phyloP scores from a whole-genome alignment of 345 rosid genomes.

The Turnera subulata region DNA sequence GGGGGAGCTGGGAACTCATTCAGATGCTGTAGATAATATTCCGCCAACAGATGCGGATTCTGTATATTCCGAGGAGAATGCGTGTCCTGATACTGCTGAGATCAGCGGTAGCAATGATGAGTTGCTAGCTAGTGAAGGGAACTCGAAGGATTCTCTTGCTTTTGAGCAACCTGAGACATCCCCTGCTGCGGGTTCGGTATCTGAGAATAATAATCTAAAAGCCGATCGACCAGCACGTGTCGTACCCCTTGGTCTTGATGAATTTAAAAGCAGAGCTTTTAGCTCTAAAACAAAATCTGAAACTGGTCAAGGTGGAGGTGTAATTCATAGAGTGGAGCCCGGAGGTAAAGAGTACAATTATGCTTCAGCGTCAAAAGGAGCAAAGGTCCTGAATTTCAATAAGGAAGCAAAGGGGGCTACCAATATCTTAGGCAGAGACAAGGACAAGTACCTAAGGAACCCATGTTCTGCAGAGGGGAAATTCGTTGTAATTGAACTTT shows the following conservation, averaged over 20 bases:
- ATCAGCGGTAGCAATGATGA: slow-evolving; percentile 16
- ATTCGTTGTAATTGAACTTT: slow-evolving; percentile 77
- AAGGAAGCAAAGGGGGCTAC: slow-evolving; percentile 95
- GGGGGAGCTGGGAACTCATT: slow-evolving; percentile 10
- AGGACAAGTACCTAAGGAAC: slow-evolving; percentile 87
- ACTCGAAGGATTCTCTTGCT: slow-evolving; percentile 15
- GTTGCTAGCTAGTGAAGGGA: slow-evolving; percentile 22
- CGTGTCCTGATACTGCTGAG: slow-evolving; percentile 20
- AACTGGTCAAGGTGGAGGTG: slow-evolving; percentile 56
- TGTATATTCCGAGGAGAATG: slow-evolving; percentile 18
- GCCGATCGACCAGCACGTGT: slow-evolving; percentile 47
- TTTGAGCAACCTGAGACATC: slow-evolving; percentile 22
- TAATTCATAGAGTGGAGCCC: slow-evolving; percentile 79
- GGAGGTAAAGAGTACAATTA: slow-evolving; percentile 87
- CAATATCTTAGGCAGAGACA: slow-evolving; percentile 69
- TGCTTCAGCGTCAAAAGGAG: slow-evolving; percentile 88
- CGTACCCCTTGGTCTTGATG: slow-evolving; percentile 76
- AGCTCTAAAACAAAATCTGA: slow-evolving; percentile 56
- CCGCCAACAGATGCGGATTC: slow-evolving; percentile 22
- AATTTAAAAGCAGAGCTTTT: slow-evolving; percentile 83
- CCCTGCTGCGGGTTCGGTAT: slow-evolving; percentile 23
- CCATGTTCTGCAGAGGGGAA: slow-evolving; percentile 93
- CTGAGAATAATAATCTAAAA: slow-evolving; percentile 30
- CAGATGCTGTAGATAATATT: slow-evolving; percentile 24
- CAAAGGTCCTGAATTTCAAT: slow-evolving; percentile 74